Conservation (phyloP, 345 rosid species). For the Brassica rapa region DNA sequence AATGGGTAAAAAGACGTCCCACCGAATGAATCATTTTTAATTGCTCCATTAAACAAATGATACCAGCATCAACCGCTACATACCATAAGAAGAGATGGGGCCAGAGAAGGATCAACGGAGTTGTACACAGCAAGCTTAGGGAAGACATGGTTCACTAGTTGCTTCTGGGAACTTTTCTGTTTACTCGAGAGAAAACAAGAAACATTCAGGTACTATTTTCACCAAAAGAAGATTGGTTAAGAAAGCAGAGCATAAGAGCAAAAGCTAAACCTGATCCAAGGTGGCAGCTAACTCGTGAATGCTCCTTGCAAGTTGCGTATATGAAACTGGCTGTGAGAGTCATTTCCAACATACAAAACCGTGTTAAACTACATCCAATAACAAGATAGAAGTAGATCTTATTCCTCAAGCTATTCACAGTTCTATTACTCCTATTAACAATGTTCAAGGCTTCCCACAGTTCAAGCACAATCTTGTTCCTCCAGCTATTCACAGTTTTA, state of each 20-base stretch:
- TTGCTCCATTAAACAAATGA: constrained; percentile 14
- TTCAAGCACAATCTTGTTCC: too few species aligned
- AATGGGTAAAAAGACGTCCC: not conserved
- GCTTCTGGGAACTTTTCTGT: constrained; percentile 93
- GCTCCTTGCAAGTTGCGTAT: constrained; percentile 97
- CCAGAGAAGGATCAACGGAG: constrained; percentile 97
- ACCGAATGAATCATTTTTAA: not conserved
- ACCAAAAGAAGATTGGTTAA: constrained; percentile 1
- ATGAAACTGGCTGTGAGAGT: constrained; percentile 82
- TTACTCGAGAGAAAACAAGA: constrained; percentile 19
- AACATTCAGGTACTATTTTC: constrained; percentile 13
- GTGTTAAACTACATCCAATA: constrained; percentile 4
- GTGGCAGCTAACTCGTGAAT: constrained; percentile 97
- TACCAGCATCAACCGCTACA: not conserved
- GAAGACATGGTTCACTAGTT: constrained; percentile 84
- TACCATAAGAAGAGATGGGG: constrained; percentile 99
- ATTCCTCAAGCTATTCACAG: constrained; percentile 2
- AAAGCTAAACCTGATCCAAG: constrained; percentile 75
- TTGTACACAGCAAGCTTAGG: constrained; percentile 98
- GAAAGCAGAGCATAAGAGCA: not conserved
- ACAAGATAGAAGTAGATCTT: not conserved
- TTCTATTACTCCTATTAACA: constrained; percentile 7
- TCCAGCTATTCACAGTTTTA: too few species aligned
- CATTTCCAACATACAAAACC: constrained; percentile 3
- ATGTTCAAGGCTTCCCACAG: too few species aligned